A percentile compares a stretch with the other conserved stretches of the same genome.
Evolutionary conservation across 495 filamentous ascomycete species (phyloP).

Genomic region (Penicillium maclennaniae): DNA sequence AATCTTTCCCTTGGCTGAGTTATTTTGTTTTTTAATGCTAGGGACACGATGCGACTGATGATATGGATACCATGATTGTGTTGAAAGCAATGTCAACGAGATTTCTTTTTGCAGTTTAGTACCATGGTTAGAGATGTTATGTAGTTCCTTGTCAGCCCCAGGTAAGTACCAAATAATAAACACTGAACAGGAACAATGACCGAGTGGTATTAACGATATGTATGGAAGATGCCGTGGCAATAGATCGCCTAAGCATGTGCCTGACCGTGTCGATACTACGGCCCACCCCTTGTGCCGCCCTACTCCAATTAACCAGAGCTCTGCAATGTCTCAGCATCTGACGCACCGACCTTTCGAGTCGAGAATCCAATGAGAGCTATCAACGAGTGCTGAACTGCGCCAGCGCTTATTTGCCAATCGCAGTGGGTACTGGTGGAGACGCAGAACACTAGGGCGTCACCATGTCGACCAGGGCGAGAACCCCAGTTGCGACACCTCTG

Average conservation of each 20-base stretch:
- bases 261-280: constrained; percentile 9
- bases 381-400: background rate
- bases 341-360: background rate
- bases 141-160: no score
- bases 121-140: background rate
- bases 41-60: constrained; percentile 22
- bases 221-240: background rate
- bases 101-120: background rate
- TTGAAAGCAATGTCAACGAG: constrained; percentile 2
- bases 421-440: constrained; percentile 31
- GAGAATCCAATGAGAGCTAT: constrained; percentile 8
- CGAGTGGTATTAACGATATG: background rate
- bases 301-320: background rate
- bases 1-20: constrained; percentile 12
- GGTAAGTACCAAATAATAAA: background rate
- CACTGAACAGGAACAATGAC: background rate
- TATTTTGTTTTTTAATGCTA: constrained; percentile 19
- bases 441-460: constrained; percentile 35
- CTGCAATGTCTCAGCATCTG: background rate
- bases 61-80: constrained; percentile 31
- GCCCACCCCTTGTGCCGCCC: constrained; percentile 1
- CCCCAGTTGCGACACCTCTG: constrained; percentile 22
- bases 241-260: background rate
- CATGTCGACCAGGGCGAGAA: constrained; percentile 33
- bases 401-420: constrained; percentile 17